phyloP scores from a whole-genome alignment of 768 basidiomycete species.

The Jaapia argillacea region DNA sequence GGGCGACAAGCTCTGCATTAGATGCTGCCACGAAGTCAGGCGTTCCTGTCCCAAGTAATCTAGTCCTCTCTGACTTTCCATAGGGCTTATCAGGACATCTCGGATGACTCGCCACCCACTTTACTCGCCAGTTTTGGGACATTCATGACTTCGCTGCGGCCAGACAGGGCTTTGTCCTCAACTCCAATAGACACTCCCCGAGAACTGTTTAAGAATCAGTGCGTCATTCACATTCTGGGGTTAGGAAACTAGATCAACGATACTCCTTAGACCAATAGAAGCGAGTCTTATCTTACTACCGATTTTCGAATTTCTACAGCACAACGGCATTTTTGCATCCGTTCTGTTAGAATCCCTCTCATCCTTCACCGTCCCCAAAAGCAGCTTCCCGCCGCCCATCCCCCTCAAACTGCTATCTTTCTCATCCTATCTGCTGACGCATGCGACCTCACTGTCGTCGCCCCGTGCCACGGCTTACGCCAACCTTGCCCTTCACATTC shows the following conservation, averaged over 20 bases:
- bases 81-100: conserved; percentile 48
- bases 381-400: no score
- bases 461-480: conserved; percentile 55
- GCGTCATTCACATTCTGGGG: conserved; percentile 1
- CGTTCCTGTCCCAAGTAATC: background rate
- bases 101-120: conserved; percentile 41
- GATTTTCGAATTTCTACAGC: conserved; percentile 47
- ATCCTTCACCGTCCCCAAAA: conserved; percentile 12
- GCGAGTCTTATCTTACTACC: conserved; percentile 48
- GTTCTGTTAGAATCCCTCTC: conserved; percentile 31
- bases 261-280: conserved; percentile 44
- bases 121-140: conserved; percentile 41
- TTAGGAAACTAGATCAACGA: background rate
- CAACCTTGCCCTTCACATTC: conserved; percentile 40
- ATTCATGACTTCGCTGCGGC: conserved; percentile 40
- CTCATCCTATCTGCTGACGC: conserved; percentile 56
- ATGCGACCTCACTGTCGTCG: conserved; percentile 53
- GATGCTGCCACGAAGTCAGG: conserved; percentile 40
- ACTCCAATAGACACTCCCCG: conserved; percentile 35
- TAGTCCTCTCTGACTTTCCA: background rate
- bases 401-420: conserved; percentile 42
- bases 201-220: conserved; percentile 53
- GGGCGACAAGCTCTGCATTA: conserved; percentile 45
- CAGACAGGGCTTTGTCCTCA: conserved; percentile 40
- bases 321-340: conserved; percentile 39